Evolutionary conservation across 257 asterid genomes (phyloP), one percentile per base, ranked within the genome.

Genomic region (Solanum commersonii): DNA sequence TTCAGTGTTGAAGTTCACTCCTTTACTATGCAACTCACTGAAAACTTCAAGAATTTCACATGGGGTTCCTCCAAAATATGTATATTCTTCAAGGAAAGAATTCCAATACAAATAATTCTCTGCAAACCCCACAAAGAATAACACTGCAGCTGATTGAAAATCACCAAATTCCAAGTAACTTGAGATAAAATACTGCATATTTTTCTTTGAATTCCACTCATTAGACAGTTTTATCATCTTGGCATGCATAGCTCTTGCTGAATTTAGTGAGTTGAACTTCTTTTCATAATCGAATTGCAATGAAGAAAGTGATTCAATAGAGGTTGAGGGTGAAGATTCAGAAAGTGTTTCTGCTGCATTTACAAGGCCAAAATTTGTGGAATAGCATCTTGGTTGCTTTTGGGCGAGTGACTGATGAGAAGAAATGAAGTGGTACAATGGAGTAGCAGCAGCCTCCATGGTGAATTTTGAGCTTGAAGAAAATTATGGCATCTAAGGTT

Each of bases 211-310:
- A 87, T 90, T 85, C 72, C 46, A 27, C 38, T 89, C 42, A 22
- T 33, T 86, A 86, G 93, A 86, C 86, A 40, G 5, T 90, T 94
- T 94, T 68, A 93, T 89, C 88, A 93, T 90, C 88, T 92, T 95
- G 93, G 96, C 94, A 92, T 94, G 97, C 71, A 89, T 92, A 88
- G 91, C 90, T 90, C 90, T 93, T 14, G 90, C 89, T 83, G 89
- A 91, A 31, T 11, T 86, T 68, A 86, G 89, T 4, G 94, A 90
- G 37, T 88, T 86, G 16, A 87, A 86, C 84, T 91, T 88, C 3
- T 52, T 86, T 1, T 88, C 84, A 88, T 83, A 89, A 35, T 78
- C 73, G 38, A 60, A n/a, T 49, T 46, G 85, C 70, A 49, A 82
- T 3, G 88, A 74, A 70, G 89, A 90, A 68, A 59, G 60, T 89